A percentile compares a stretch with the other conserved stretches of the same genome.
These are phyloP conservation scores for Apiospora kogelbergensis DNA, from an alignment of 2,329 filamentous ascomycete genomes.

Conservation along the genomic window DNA sequence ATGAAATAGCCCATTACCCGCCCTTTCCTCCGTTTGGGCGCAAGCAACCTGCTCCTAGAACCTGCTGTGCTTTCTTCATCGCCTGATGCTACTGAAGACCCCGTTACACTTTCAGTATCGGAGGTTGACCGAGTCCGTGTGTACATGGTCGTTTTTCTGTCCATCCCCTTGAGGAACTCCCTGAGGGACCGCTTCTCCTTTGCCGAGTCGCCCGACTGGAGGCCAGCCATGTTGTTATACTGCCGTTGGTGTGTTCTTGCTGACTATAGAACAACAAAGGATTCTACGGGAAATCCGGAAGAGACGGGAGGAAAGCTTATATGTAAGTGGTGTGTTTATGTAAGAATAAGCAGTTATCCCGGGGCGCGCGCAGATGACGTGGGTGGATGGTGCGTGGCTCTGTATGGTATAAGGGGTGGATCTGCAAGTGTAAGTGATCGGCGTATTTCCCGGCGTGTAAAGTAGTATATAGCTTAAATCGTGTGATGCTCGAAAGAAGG, in stretches of 20 bases:
- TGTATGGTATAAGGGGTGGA: neutral
- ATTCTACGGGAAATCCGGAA: neutral
- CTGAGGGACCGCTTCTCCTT: neutral
- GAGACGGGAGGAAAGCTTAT: neutral
- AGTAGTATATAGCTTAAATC: neutral
- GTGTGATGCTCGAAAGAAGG: neutral
- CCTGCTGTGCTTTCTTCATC: neutral
- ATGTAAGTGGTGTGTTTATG: neutral
- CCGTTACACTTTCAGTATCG: neutral
- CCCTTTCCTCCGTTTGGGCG: slow-evolving; percentile 14
- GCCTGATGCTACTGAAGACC: neutral
- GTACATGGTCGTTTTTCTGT: neutral
- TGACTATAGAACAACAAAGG: neutral
- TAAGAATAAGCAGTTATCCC: neutral
- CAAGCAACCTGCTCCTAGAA: neutral
- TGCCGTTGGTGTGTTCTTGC: neutral
- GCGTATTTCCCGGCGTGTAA: neutral
- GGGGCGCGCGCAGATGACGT: neutral
- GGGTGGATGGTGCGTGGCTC: neutral
- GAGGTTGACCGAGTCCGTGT: neutral
- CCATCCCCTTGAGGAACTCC: neutral
- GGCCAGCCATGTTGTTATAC: neutral
- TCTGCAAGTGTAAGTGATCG: neutral
- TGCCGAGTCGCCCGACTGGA: neutral
- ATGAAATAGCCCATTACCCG: slow-evolving; percentile 27